Evolutionary conservation across 495 filamentous ascomycete genomes (phyloP), one percentile per base, ranked within the genome.

Genomic region (Aspergillus diversus): DNA sequence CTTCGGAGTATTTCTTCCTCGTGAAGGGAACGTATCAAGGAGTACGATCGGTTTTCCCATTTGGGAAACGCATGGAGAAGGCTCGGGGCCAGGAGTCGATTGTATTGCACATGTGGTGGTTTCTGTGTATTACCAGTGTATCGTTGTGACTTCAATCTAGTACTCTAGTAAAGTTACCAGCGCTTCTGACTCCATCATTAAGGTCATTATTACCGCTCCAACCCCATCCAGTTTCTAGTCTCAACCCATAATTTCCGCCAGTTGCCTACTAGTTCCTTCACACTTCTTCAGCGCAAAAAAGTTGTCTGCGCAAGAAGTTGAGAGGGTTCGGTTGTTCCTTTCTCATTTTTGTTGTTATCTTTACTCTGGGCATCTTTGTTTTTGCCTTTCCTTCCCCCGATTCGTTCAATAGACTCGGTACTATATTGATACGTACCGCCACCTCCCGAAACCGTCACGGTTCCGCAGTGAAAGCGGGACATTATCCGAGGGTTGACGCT

Each of bases 401-500:
- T 7, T 50, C 27, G 9, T 12, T 15, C 42, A 16, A 60, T 52
- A 60, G 32, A 66, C 55, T 55, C 57, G 46, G 48, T 21, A 31
- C 50, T 48, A 50, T 59, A 37, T 54, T 39, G 60, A 62, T 65
- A 73, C 68, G 67, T 67, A 57, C 71, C 70, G 67, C 67, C 70
- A 70, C 67, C 66, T 67, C 69, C 66, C 68, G 71, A 68, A 69
- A 65, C 63, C 68, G 71, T 73, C 61, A 69, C 66, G 59, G 60
- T 69, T 71, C 66, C 64, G 63, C 66, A 70, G 66, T 67, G 68
- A 74, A 72, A 77, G 74, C 76, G 76, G 77, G 75, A 77, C 76
- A 69, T 68, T 71, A 74, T 77, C 76, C 77, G 75, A 78, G 75
- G 75, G 75, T 75, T 73, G 70, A 75, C 69, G 61, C 55, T 66